These are phyloP conservation scores for Quercus glauca DNA, from an alignment of 306 rosid genomes.

Conservation along the genomic window DNA sequence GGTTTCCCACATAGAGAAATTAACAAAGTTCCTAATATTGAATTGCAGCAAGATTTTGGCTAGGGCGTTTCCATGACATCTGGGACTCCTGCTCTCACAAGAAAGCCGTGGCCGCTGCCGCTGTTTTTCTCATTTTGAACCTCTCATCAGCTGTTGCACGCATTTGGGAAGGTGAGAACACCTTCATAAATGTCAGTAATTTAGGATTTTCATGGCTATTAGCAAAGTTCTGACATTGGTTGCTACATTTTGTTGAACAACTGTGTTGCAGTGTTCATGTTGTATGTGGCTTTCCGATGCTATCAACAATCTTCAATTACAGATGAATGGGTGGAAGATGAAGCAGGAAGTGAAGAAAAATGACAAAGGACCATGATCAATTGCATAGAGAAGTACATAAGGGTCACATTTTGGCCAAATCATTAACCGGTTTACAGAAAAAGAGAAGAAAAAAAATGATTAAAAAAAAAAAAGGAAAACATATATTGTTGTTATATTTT, in stretches of 20 bases:
- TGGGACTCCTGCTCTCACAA: conserved; percentile 90
- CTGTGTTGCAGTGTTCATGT: conserved; percentile 60
- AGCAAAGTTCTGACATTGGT: background rate
- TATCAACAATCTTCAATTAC: conserved; percentile 59
- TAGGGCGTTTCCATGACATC: conserved; percentile 65
- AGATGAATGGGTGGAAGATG: conserved; percentile 59
- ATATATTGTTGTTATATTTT: background rate
- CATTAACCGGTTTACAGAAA: background rate
- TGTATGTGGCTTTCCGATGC: conserved; percentile 70
- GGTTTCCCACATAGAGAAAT: background rate
- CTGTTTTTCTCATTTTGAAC: conserved; percentile 71
- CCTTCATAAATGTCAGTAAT: background rate
- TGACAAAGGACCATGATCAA: conserved; percentile 28
- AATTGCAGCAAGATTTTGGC: conserved; percentile 64
- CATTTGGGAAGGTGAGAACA: conserved; percentile 72
- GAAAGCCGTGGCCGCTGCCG: conserved; percentile 54
- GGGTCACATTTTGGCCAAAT: background rate
- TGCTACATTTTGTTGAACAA: background rate
- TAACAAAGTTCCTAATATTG: background rate
- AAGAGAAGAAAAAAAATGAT: conserved; percentile 26
- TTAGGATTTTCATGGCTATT: background rate
- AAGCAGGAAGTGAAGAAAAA: conserved; percentile 30
- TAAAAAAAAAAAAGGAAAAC: background rate
- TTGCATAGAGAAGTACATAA: background rate
- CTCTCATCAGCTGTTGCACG: conserved; percentile 75